These are phyloP conservation scores for Coemansia erecta DNA, from an alignment of 192 early-diverging fungal genomes.

Conservation along the genomic window DNA sequence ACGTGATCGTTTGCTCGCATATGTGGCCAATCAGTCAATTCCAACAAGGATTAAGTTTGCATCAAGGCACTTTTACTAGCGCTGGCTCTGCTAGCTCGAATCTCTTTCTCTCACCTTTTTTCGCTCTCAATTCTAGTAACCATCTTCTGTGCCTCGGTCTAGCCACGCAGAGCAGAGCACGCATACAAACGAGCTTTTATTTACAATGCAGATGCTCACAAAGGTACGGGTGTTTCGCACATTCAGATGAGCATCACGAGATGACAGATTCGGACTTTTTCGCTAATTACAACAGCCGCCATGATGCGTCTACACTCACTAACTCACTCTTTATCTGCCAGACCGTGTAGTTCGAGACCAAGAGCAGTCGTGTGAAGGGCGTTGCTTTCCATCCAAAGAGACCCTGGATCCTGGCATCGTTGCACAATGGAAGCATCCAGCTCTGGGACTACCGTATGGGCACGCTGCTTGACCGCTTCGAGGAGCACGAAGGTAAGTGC, in stretches of 20 bases:
- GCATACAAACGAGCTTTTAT: not conserved
- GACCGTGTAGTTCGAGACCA: conserved; percentile 88
- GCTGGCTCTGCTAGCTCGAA: too few relatives aligned
- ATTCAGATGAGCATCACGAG: not conserved
- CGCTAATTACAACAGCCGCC: too few relatives aligned
- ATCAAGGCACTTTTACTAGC: too few relatives aligned
- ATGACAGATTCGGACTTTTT: conserved; percentile 5
- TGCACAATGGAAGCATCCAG: conserved; percentile 97
- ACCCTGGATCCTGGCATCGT: conserved; percentile 95
- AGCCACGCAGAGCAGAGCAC: too few relatives aligned
- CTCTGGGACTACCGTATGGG: conserved; percentile 99
- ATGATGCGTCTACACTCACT: not conserved
- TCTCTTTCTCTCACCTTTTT: too few relatives aligned
- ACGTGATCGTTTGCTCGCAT: too few relatives aligned
- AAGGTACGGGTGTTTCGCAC: conserved; percentile 50
- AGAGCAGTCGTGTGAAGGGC: conserved; percentile 97
- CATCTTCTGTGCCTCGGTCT: too few relatives aligned
- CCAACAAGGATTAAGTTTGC: too few relatives aligned
- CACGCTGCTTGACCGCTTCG: conserved; percentile 94
- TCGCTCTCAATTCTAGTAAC: too few relatives aligned
- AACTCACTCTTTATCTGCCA: not conserved
- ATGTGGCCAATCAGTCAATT: too few relatives aligned
- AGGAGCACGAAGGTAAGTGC: conserved; percentile 94
- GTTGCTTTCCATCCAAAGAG: conserved; percentile 95
- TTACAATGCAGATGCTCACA: conserved; percentile 76